Conservation (phyloP, 2,329 filamentous ascomycete genomes). For the Talaromyces albobiverticillius region DNA sequence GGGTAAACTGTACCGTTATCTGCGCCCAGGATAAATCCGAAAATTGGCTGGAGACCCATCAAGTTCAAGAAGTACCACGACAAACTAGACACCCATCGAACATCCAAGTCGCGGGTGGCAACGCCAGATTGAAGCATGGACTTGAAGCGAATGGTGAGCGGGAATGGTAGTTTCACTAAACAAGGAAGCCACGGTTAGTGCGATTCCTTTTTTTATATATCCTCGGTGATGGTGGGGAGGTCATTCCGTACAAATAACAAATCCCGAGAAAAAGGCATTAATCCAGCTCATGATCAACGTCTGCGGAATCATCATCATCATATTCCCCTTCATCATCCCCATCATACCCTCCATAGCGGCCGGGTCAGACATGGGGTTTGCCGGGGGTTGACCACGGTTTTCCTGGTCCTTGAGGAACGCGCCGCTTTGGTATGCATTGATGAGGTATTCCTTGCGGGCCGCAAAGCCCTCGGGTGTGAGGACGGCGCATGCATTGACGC, state of each 20-base stretch:
- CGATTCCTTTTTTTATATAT: too few species aligned
- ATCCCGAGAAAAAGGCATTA: constrained; percentile 97
- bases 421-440: constrained; percentile 78
- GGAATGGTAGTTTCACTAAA: constrained; percentile 91
- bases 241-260: constrained; percentile 78
- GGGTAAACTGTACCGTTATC: constrained; percentile 85
- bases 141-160: constrained; percentile 98
- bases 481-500: constrained; percentile 75
- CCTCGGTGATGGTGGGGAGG: too few species aligned
- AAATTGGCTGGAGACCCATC: constrained; percentile 93
- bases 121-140: constrained; percentile 98
- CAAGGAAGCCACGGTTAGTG: too few species aligned
- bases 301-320: constrained; percentile 99
- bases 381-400: constrained; percentile 76
- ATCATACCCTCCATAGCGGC: constrained; percentile 99
- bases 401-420: constrained; percentile 88
- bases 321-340: constrained; percentile 99
- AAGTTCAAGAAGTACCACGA: constrained; percentile 99
- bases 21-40: constrained; percentile 92
- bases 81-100: constrained; percentile 96
- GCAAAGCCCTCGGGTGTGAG: constrained; percentile 77
- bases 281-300: constrained; percentile 99
- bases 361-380: constrained; percentile 94
- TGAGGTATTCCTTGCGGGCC: constrained; percentile 74
- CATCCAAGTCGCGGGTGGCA: constrained; percentile 91